Conservation (phyloP, 805 yeast species). For the Yarrowia sp. region DNA sequence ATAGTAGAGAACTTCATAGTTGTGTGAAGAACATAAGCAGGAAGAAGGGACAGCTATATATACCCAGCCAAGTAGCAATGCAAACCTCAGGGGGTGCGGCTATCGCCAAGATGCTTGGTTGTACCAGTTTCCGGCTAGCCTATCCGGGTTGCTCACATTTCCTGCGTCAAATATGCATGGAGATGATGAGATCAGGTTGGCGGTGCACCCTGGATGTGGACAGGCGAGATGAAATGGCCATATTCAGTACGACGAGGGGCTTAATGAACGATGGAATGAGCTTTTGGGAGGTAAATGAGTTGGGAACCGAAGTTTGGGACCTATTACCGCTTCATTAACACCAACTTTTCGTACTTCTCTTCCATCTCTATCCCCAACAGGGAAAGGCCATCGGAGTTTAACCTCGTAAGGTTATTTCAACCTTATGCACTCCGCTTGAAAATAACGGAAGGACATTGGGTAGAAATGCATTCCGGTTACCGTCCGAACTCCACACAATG, state of each 20-base stretch:
- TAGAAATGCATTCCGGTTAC: too few relatives aligned
- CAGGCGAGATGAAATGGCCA: background rate
- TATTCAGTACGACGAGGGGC: too few relatives aligned
- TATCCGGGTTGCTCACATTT: conserved; percentile 2
- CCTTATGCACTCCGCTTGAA: background rate
- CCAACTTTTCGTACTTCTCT: background rate
- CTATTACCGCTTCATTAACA: background rate
- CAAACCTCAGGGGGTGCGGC: background rate
- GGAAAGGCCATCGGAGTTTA: background rate
- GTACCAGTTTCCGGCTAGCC: background rate
- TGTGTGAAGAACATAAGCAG: background rate
- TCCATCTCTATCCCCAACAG: background rate
- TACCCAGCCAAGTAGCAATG: too few relatives aligned
- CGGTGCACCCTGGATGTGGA: background rate
- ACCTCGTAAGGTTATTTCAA: background rate
- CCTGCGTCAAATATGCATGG: background rate
- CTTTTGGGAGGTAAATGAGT: too few relatives aligned
- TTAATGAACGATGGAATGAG: too few relatives aligned
- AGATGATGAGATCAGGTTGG: background rate
- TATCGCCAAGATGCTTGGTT: background rate
- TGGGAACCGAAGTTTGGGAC: too few relatives aligned
- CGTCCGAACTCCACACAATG: too few relatives aligned
- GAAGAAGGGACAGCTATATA: background rate
- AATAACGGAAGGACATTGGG: background rate
- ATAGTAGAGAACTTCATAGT: conserved; percentile 8